Base-by-base conservation (phyloP, 1,284 basidiomycete genomes). In the Moesziomyces parantarcticus region DNA sequence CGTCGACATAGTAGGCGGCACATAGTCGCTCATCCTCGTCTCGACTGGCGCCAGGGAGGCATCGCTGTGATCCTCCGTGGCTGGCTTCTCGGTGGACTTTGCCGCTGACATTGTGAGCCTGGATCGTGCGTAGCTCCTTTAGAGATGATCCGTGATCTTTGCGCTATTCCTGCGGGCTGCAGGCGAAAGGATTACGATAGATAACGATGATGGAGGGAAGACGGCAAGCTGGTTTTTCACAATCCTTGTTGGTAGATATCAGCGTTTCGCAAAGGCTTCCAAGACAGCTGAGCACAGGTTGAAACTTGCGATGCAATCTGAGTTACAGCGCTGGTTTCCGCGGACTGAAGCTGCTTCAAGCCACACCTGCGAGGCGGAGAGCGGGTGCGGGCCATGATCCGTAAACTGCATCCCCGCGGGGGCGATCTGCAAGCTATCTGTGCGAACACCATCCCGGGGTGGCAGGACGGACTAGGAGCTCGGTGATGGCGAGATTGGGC, bases 11-110 rank as follows among this genome's bases (percentile, higher is more conserved):
- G 20, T 23, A 0, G 50, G 50, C 18, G 50, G 50, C 10, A 51
- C 50, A 23, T 40, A 51, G 7, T 51, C 50, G 25, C 22, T 51
- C 23, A 36, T 36, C 8, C 20, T 25, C 10, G 50, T 51, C 39
- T 51, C 40, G 40, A 51, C 50, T n/a, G 50, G 23, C 13, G 39
- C 40, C 23, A 51, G 25, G 7, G 47, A 20, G 20, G 10, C 20
- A 13, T 22, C 47, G 18, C 8, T 8, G 20, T 39, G 20, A 3
- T 49, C 16, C 18, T n/a, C n/a, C 8, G 18, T 29, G 3, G 26
- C 9, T 32, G 29, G 18, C 26, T 16, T 47, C 46, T 46, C 22
- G 23, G 18, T 26, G 5, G 18, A 8, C 16, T 13, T 18, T 39
- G 6, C 6, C 5, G 36, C 7, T 18, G 36, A 39, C 36, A 39